Evolutionary conservation across 1,139 yeast species (phyloP), one percentile per base, ranked within the genome.

Genomic region (Blastobotrys persicus): DNA sequence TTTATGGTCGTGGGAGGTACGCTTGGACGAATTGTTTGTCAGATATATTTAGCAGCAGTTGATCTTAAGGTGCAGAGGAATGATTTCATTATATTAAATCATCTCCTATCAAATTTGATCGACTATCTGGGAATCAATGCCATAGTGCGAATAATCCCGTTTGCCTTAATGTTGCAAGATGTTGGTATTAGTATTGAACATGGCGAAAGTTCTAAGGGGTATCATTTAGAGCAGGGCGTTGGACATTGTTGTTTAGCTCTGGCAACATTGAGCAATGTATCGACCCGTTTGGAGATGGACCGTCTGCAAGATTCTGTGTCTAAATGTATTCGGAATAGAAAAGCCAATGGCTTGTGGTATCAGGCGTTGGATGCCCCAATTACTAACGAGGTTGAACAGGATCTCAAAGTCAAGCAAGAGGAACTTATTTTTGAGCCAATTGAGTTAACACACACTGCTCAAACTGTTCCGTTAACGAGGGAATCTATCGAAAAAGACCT

Each of bases 201-300:
- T 33, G 48, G 41, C 23, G 4, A 45, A 23, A 26, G 44, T 11
- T 23, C 42, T 9, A 34, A 40, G 12, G 47, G 39, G 12, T 53
- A 50, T 42, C 37, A 54, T 1, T 48, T 54, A 20, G 56, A 53
- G 33, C 64, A 61, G 42, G 63, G 60, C 0, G 48, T 55, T 7
- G 59, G 57, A 4, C 45, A 59, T 16, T 45, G 58, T 7, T 50
- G 59, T 32, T 48, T 62, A 11, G 45, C 59, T 5, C 53, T 58
- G 6, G 59, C 62, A 2, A 42, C 58, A 3, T 45, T 64, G 17
- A 50, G 54, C 19, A 56, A 56, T 2, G 49, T 62, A n/a, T 60
- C 61, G 6, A 45, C 49, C 2, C 47, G 47, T 6, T 32, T 57
- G 2, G 49, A 52, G 7, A 51, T 56, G n/a, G 49, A 47, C 7